phyloP scores from a whole-genome alignment of 1,284 basidiomycete genomes.

The Takashimella tepidaria region DNA sequence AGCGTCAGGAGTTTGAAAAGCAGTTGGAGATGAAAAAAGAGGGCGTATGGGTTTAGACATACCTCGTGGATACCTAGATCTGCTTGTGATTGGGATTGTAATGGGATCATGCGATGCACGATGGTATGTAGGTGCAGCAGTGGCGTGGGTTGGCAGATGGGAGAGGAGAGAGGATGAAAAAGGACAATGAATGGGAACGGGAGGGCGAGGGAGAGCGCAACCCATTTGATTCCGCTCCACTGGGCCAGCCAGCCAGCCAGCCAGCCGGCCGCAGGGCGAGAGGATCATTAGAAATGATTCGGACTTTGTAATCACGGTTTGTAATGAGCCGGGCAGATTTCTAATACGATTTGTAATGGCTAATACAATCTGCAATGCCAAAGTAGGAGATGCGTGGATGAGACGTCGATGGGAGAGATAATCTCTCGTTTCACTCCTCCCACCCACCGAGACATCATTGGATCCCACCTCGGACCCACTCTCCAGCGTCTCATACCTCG shows the following conservation, averaged over 20 bases:
- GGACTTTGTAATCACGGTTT: too few relatives aligned
- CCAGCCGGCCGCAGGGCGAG: too few relatives aligned
- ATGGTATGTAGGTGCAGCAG: neutral
- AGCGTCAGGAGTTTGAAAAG: neutral
- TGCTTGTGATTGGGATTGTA: constrained; percentile 22
- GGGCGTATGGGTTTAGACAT: neutral
- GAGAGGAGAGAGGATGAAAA: neutral
- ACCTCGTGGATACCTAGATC: constrained; percentile 43
- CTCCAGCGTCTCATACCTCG: too few relatives aligned
- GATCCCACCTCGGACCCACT: too few relatives aligned
- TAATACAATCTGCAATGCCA: too few relatives aligned
- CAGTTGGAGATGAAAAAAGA: neutral
- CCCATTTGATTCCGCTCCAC: constrained; percentile 1
- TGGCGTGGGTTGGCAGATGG: neutral
- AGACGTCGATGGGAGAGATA: too few relatives aligned
- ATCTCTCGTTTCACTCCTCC: too few relatives aligned
- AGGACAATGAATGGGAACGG: neutral
- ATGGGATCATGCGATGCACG: constrained; percentile 16
- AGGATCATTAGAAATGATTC: too few relatives aligned
- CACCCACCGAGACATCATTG: too few relatives aligned
- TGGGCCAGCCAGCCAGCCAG: neutral
- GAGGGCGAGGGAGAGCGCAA: neutral
- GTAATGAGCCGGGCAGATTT: too few relatives aligned
- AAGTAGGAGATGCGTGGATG: too few relatives aligned
- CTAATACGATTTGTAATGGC: too few relatives aligned